phyloP scores from a whole-genome alignment of 1,139 yeast species.

The Taiozyma sp. region DNA sequence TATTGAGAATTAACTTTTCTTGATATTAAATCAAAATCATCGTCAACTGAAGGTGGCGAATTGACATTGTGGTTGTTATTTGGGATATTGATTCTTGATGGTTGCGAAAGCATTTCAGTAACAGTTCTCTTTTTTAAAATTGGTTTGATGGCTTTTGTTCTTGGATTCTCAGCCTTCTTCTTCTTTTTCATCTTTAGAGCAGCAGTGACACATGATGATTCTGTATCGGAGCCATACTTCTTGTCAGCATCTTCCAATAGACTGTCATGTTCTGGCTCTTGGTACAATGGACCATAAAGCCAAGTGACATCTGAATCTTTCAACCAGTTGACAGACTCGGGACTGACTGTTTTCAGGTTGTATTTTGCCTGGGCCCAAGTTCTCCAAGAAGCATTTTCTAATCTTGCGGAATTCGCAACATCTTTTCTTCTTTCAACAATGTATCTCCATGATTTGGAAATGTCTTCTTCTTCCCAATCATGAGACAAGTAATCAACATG shows the following conservation, averaged over 20 bases:
- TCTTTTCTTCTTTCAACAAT: constrained; percentile 76
- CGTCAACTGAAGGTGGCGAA: constrained; percentile 37
- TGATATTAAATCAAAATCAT: constrained; percentile 53
- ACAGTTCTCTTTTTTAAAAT: constrained; percentile 78
- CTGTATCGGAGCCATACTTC: constrained; percentile 37
- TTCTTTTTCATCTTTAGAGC: constrained; percentile 20
- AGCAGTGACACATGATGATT: constrained; percentile 27
- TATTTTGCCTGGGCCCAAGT: constrained; percentile 81
- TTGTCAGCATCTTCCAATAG: constrained; percentile 20
- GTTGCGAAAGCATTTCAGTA: constrained; percentile 46
- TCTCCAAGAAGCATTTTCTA: constrained; percentile 82
- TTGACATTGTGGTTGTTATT: constrained; percentile 11
- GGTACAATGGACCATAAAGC: constrained; percentile 64
- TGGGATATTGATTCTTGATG: constrained; percentile 21
- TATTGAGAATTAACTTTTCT: constrained; percentile 54
- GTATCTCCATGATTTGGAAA: constrained; percentile 92
- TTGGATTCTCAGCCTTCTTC: constrained; percentile 11
- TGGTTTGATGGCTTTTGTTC: constrained; percentile 44
- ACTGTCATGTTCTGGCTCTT: constrained; percentile 41
- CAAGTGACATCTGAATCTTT: constrained; percentile 78
- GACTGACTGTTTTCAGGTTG: constrained; percentile 60
- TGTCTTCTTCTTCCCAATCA: constrained; percentile 92
- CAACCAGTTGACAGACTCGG: constrained; percentile 73
- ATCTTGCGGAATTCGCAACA: constrained; percentile 57
- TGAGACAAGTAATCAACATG: constrained; percentile 95